A percentile compares a stretch with the other conserved stretches of the same genome.
These are phyloP conservation scores for Schwanniomyces polymorphus DNA, from an alignment of 805 yeast species.

Conservation along the genomic window DNA sequence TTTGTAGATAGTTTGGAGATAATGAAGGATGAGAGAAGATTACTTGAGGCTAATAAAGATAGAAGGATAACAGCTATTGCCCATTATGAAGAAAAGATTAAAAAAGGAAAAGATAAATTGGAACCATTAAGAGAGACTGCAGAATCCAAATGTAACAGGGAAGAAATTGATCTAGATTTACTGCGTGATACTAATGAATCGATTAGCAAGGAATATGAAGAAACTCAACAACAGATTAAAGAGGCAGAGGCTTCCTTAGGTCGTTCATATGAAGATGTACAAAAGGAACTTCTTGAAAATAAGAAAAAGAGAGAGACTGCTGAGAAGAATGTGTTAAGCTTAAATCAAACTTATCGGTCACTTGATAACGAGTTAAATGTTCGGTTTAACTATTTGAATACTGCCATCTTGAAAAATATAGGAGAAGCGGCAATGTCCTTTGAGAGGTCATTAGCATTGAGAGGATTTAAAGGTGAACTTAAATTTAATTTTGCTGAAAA, in stretches of 20 bases:
- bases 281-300: conserved; percentile 44
- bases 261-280: conserved; percentile 55
- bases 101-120: conserved; percentile 12
- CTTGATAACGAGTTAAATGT: conserved; percentile 29
- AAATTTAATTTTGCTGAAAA: conserved; percentile 56
- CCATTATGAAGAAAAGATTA: conserved; percentile 8
- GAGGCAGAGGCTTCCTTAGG: conserved; percentile 57
- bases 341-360: conserved; percentile 23
- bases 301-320: conserved; percentile 45
- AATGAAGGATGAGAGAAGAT: conserved; percentile 9
- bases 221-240: conserved; percentile 46
- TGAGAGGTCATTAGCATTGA: conserved; percentile 54
- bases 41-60: conserved; percentile 10
- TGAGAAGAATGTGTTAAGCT: conserved; percentile 34
- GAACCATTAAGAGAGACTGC: conserved; percentile 24
- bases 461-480: conserved; percentile 76
- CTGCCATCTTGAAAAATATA: conserved; percentile 29
- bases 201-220: conserved; percentile 49
- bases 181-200: conserved; percentile 46
- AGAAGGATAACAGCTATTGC: conserved; percentile 9
- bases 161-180: conserved; percentile 36
- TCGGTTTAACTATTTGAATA: conserved; percentile 32
- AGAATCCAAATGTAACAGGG: conserved; percentile 45
- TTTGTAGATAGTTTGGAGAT: conserved; percentile 14
- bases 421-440: conserved; percentile 43